Conservation (phyloP, 306 rosid species). For the Cicer yamashitae region DNA sequence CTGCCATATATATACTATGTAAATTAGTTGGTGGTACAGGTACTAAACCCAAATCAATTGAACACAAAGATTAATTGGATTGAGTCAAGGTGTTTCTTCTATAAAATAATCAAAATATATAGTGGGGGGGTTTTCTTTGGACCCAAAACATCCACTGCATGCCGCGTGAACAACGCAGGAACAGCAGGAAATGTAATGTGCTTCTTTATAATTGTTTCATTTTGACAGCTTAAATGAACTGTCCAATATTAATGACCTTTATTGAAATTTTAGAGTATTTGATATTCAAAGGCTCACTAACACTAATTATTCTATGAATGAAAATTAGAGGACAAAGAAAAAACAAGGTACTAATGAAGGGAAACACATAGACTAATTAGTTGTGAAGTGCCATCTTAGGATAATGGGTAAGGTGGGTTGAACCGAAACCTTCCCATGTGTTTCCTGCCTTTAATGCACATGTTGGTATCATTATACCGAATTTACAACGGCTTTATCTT, state of each 20-base stretch:
- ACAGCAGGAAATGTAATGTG: conserved; percentile 36
- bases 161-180: conserved; percentile 60
- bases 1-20: too few relatives aligned
- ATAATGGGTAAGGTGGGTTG: conserved; percentile 50
- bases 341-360: conserved; percentile 17
- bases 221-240: conserved; percentile 49
- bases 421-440: conserved; percentile 61
- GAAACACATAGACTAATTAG: conserved; percentile 25
- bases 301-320: neutral
- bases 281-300: conserved; percentile 11
- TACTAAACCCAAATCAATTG: conserved; percentile 30
- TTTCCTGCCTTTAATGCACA: conserved; percentile 64
- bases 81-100: conserved; percentile 43
- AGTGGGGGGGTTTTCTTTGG: neutral
- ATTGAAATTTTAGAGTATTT: neutral
- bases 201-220: conserved; percentile 11
- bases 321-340: conserved; percentile 1
- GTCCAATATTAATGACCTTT: conserved; percentile 28
- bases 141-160: conserved; percentile 37
- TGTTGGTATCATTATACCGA: conserved; percentile 58
- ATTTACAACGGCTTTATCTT: conserved; percentile 49
- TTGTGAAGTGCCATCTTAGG: conserved; percentile 40
- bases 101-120: conserved; percentile 22
- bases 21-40: conserved; percentile 15
- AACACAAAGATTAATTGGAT: conserved; percentile 30